Evolutionary conservation across 2,329 filamentous ascomycete species (phyloP), one percentile per base, ranked within the genome.

Genomic region (Venturia pyrina): DNA sequence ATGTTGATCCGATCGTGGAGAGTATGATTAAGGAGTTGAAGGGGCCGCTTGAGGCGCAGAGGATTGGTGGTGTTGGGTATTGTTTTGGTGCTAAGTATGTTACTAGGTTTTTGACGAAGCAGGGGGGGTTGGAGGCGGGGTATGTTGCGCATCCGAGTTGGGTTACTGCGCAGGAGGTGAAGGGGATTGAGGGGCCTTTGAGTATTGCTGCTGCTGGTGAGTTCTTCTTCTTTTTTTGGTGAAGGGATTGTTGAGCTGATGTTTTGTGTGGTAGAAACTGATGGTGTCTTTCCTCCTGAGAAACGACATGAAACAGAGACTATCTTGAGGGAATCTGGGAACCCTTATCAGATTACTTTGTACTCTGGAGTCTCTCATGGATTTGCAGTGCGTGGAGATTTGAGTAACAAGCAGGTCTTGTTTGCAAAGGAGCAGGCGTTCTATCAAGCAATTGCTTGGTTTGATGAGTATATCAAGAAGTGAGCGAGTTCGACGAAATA

Each of bases 61-160:
- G 82, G 69, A 77, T 92, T 44, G 89, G 84, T 1, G 83, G 80
- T 15, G 83, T 87, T 0, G 89, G 89, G 0, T 91, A 91, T 77
- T 92, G 89, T 77, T 90, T 91, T 69, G 89, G 89, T 48, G 89
- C 82, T 66, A 89, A 89, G 84, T 92, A 89, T 74, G 85, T 90
- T 43, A 80, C 82, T 63, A 85, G 89, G 44, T 86, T 87, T 77
- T 81, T 83, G 3, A 77, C 78, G 37, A 67, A 78, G 66, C 85
- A 84, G 67, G 79, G 67, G 57, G 70, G 71, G 6, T 68, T 91
- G 69, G 78, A 88, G 60, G 87, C 82, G 65, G 89, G 87, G 53
- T 92, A 83, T 76, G 74, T 85, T n/a, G 89, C 89, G 2, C 89
- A 91, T 75, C 89, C 89, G 0, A 88, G 86, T 10, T 88, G 87